Evolutionary conservation across 2,329 filamentous ascomycete genomes (phyloP).

Genomic region (Cytospora schulzeri): DNA sequence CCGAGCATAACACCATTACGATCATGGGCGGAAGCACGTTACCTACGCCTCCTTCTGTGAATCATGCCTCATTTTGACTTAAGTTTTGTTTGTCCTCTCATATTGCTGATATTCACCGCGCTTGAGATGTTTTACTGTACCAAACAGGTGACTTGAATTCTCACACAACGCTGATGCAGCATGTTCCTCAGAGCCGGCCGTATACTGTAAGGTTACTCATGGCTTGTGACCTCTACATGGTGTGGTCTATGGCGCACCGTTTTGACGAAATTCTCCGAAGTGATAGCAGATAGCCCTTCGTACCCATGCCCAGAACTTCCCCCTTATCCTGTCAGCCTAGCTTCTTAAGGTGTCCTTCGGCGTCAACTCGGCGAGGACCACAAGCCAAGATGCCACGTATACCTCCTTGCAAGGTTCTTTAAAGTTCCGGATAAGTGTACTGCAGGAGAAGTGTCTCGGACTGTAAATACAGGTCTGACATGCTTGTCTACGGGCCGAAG

Average conservation of each 20-base stretch:
- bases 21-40: background rate
- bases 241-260: background rate
- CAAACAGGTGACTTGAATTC: background rate
- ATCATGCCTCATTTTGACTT: background rate
- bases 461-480: background rate
- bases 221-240: background rate
- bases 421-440: background rate
- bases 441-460: background rate
- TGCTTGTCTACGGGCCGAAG: background rate
- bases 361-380: constrained; percentile 8
- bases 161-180: background rate
- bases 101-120: no score
- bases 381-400: background rate
- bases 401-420: no score
- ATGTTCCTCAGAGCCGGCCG: background rate
- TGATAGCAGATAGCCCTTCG: background rate
- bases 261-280: background rate
- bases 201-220: background rate
- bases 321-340: background rate
- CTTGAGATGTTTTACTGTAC: no score
- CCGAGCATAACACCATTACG: background rate
- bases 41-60: background rate
- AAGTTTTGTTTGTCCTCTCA: background rate
- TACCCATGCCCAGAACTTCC: background rate
- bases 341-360: constrained; percentile 2